phyloP scores from a whole-genome alignment of 2,329 filamentous ascomycete genomes.

The Ascochyta lentis region DNA sequence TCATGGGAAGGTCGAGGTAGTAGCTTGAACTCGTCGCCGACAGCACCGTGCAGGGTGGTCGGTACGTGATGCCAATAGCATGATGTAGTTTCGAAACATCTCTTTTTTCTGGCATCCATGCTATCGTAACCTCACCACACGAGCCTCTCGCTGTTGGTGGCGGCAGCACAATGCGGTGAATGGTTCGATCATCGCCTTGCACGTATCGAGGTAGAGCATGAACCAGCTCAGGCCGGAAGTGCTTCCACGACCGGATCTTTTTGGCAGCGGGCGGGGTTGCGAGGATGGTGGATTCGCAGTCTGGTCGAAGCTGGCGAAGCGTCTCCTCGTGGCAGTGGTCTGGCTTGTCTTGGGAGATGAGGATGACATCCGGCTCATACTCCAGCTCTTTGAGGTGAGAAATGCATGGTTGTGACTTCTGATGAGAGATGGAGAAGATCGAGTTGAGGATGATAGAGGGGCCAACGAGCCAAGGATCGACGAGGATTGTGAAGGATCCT shows the following conservation, averaged over 20 bases:
- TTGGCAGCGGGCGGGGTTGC: slow-evolving; percentile 70
- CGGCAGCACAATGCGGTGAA: slow-evolving; percentile 62
- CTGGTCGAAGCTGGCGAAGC: slow-evolving; percentile 66
- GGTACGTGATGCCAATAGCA: slow-evolving; percentile 75
- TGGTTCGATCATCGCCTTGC: slow-evolving; percentile 46
- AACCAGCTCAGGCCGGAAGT: slow-evolving; percentile 64
- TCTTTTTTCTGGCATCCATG: slow-evolving; percentile 67
- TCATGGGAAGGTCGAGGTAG: slow-evolving; percentile 48
- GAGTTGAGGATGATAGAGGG: slow-evolving; percentile 66
- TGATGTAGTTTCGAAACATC: slow-evolving; percentile 69
- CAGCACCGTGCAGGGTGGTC: slow-evolving; percentile 58
- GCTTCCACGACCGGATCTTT: slow-evolving; percentile 70
- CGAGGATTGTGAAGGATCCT: slow-evolving; percentile 66
- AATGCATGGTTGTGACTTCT: slow-evolving; percentile 63
- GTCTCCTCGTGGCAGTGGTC: slow-evolving; percentile 76
- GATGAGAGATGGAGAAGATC: slow-evolving; percentile 66
- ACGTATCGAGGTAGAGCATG: slow-evolving; percentile 54
- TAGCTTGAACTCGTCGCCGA: slow-evolving; percentile 40
- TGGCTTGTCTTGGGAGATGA: slow-evolving; percentile 67
- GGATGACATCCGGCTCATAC: slow-evolving; percentile 61
- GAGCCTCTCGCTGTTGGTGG: slow-evolving; percentile 59
- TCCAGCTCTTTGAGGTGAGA: slow-evolving; percentile 62
- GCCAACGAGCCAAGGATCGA: slow-evolving; percentile 75
- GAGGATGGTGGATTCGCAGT: slow-evolving; percentile 66
- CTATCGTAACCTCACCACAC: slow-evolving; percentile 73